Evolutionary conservation across 2,329 filamentous ascomycete genomes (phyloP).

Genomic region (Eutypa lata): DNA sequence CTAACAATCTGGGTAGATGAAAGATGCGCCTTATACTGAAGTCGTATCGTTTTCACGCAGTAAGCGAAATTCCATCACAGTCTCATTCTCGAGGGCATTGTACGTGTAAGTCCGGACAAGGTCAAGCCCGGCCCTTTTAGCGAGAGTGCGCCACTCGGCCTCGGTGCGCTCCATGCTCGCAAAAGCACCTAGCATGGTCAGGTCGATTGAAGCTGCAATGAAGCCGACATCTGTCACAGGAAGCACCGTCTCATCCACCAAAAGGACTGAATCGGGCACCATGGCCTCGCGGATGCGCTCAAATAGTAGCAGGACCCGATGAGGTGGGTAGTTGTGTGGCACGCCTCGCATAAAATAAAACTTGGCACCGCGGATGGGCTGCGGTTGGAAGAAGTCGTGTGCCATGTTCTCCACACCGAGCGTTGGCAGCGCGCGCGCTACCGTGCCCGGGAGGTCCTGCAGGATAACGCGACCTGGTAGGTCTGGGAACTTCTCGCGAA

Average conservation of each 20-base stretch:
- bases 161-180: slow-evolving; percentile 4
- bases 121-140: not conserved
- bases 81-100: not conserved
- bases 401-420: slow-evolving; percentile 14
- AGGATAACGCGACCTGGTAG: slow-evolving; percentile 11
- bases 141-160: not conserved
- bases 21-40: no score
- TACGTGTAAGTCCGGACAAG: not conserved
- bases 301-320: slow-evolving; percentile 2
- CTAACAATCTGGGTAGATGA: no score
- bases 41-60: no score
- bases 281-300: slow-evolving; percentile 2
- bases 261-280: slow-evolving; percentile 4
- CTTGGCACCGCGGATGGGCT: slow-evolving; percentile 17
- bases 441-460: slow-evolving; percentile 11
- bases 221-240: slow-evolving; percentile 1
- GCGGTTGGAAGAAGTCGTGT: slow-evolving; percentile 13
- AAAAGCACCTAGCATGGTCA: slow-evolving; percentile 8
- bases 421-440: slow-evolving; percentile 6
- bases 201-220: slow-evolving; percentile 2
- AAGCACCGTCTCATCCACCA: slow-evolving; percentile 11
- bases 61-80: slow-evolving; percentile 1
- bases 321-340: slow-evolving; percentile 7
- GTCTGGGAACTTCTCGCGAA: slow-evolving; percentile 11
- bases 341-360: slow-evolving; percentile 16